phyloP scores from a whole-genome alignment of 352 stramenopile genomes.

The Phytophthora hybrid region DNA sequence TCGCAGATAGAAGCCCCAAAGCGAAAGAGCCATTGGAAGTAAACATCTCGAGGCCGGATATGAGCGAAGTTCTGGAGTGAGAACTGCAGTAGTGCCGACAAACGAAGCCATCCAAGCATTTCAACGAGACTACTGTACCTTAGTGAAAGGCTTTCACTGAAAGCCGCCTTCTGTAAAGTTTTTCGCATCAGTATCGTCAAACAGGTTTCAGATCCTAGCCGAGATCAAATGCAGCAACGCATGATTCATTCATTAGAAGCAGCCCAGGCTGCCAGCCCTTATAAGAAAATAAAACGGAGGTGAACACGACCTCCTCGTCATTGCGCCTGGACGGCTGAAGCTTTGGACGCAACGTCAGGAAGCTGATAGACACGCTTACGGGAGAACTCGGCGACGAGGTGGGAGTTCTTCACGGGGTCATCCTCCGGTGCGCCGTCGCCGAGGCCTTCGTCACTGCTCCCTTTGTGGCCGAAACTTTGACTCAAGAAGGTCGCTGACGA shows the following conservation, averaged over 20 bases:
- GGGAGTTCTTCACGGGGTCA: constrained; percentile 56
- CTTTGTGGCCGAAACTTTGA: constrained; percentile 62
- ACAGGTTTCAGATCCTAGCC: too few species aligned
- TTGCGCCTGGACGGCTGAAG: constrained; percentile 26
- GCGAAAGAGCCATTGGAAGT: too few species aligned
- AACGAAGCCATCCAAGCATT: too few species aligned
- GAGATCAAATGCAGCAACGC: constrained; percentile 13
- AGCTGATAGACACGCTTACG: constrained; percentile 37
- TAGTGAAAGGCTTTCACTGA: too few species aligned
- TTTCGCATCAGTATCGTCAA: too few species aligned
- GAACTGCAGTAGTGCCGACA: too few species aligned
- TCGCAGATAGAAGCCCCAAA: too few species aligned
- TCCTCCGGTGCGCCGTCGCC: constrained; percentile 59
- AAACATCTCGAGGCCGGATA: too few species aligned
- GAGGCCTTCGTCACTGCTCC: constrained; percentile 24
- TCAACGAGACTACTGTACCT: too few species aligned
- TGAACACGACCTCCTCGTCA: constrained; percentile 11
- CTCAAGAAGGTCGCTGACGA: constrained; percentile 71
- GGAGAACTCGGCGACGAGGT: constrained; percentile 63
- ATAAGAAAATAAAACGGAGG: constrained; percentile 32
- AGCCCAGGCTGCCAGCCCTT: constrained; percentile 14
- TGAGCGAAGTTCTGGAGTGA: too few species aligned
- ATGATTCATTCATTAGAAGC: constrained; percentile 26
- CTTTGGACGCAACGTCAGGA: constrained; percentile 10
- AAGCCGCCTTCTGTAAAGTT: too few species aligned